Evolutionary conservation across 1,139 yeast genomes (phyloP).

Genomic region (Debaryomyces psychrophilus): DNA sequence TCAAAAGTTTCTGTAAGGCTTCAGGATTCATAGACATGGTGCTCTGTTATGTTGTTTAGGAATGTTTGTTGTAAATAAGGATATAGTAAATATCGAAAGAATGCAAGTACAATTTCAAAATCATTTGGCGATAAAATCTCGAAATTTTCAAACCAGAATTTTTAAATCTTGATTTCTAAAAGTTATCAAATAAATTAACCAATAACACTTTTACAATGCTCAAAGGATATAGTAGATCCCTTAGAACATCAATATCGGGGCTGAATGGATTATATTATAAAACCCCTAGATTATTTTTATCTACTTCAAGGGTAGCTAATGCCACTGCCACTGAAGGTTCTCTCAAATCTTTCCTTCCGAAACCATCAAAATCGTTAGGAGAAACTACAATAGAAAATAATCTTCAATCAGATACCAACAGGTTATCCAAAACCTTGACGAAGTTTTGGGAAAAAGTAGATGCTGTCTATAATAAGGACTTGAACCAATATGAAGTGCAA

Average conservation of each 20-base stretch:
- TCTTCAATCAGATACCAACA: constrained; percentile 63
- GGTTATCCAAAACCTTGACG: constrained; percentile 67
- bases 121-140: neutral
- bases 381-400: constrained; percentile 53
- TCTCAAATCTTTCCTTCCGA: constrained; percentile 12
- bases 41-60: neutral
- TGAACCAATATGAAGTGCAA: constrained; percentile 51
- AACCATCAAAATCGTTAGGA: constrained; percentile 29
- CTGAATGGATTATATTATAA: neutral
- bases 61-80: neutral
- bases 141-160: constrained; percentile 2
- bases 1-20: constrained; percentile 53
- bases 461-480: constrained; percentile 35
- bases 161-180: neutral
- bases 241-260: constrained; percentile 1
- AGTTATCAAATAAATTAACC: neutral
- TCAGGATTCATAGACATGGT: constrained; percentile 47
- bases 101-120: neutral
- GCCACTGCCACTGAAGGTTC: constrained; percentile 21
- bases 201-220: constrained; percentile 8
- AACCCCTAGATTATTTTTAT: neutral
- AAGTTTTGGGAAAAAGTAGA: constrained; percentile 87
- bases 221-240: constrained; percentile 9
- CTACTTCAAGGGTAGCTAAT: constrained; percentile 4
- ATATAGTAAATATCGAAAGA: neutral